Percentiles rank a stretch among this genome's conserved stretches.
These are phyloP conservation scores for Nannizziopsis barbatae DNA, from an alignment of 2,329 filamentous ascomycete genomes.

Conservation along the genomic window DNA sequence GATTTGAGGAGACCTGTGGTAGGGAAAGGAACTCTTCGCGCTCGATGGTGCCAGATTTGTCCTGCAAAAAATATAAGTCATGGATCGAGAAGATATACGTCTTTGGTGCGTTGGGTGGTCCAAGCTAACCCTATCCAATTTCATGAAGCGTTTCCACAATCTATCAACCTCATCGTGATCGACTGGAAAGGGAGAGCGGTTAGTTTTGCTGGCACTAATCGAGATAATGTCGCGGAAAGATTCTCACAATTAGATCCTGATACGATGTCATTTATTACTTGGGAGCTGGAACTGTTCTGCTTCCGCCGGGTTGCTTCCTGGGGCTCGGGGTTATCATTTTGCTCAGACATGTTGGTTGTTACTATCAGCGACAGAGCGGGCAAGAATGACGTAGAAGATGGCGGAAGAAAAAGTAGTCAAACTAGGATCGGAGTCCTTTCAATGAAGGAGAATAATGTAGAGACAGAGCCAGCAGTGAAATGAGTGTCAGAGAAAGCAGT, in stretches of 20 bases:
- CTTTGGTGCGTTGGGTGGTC: neutral
- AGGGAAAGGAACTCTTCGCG: constrained; percentile 95
- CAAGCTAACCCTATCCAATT: constrained; percentile 73
- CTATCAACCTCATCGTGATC: constrained; percentile 95
- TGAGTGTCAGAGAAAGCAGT: neutral
- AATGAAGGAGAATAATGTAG: neutral
- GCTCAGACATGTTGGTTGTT: constrained; percentile 2
- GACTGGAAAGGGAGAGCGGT: constrained; percentile 45
- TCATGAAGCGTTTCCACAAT: constrained; percentile 96
- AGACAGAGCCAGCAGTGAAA: neutral
- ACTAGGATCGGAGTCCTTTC: neutral
- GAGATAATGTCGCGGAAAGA: neutral
- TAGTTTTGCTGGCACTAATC: neutral
- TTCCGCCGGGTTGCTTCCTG: constrained; percentile 20
- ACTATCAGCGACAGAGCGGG: neutral
- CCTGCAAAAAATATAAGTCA: constrained; percentile 43
- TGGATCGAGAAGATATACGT: neutral
- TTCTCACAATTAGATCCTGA: constrained; percentile 85
- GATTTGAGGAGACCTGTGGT: constrained; percentile 95
- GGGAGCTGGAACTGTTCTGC: constrained; percentile 42
- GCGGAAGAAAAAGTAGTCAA: neutral
- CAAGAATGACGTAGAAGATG: neutral
- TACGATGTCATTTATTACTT: constrained; percentile 88
- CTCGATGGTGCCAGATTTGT: constrained; percentile 96
- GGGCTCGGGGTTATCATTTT: neutral